phyloP scores from a whole-genome alignment of 2,329 filamentous ascomycete genomes.

The Purpureocillium lavendulum region DNA sequence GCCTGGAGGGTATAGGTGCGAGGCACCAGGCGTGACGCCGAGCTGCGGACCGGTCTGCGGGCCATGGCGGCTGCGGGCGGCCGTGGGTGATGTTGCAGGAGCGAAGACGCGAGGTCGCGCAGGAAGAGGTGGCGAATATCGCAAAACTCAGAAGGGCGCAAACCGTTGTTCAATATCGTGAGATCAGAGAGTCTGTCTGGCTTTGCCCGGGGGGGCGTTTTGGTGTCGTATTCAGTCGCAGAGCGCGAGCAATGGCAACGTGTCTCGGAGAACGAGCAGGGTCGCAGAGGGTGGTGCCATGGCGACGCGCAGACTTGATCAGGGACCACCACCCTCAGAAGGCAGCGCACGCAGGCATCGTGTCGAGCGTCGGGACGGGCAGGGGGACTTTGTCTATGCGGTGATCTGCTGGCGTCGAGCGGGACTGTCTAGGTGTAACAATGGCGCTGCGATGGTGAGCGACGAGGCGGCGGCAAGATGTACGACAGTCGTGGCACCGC shows the following conservation, averaged over 20 bases:
- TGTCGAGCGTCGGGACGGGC: slow-evolving; percentile 6
- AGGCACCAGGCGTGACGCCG: slow-evolving; percentile 17
- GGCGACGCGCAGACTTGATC: slow-evolving; percentile 29
- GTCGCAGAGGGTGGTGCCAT: slow-evolving; percentile 50
- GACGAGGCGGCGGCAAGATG: neutral
- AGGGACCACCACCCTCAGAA: slow-evolving; percentile 44
- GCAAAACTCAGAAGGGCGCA: slow-evolving; percentile 1
- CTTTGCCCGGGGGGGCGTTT: too few species aligned
- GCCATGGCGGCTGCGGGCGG: slow-evolving; percentile 12
- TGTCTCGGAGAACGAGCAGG: slow-evolving; percentile 17
- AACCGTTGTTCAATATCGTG: neutral
- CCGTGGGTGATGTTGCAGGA: neutral
- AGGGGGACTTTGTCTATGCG: too few species aligned
- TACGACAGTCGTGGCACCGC: too few species aligned
- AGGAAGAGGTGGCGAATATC: neutral
- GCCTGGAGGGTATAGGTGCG: slow-evolving; percentile 12
- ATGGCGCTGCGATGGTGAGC: too few species aligned
- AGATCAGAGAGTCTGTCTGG: too few species aligned
- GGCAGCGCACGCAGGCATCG: slow-evolving; percentile 31
- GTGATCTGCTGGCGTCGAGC: too few species aligned
- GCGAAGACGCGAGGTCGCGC: neutral
- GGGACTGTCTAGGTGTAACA: too few species aligned
- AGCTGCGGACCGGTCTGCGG: slow-evolving; percentile 14
- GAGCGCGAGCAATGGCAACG: neutral
- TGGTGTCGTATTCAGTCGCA: too few species aligned